Percentiles rank a stretch among this genome's conserved stretches.
Conservation (phyloP, 257 asterid species). For the Solanum pinnatisectum region DNA sequence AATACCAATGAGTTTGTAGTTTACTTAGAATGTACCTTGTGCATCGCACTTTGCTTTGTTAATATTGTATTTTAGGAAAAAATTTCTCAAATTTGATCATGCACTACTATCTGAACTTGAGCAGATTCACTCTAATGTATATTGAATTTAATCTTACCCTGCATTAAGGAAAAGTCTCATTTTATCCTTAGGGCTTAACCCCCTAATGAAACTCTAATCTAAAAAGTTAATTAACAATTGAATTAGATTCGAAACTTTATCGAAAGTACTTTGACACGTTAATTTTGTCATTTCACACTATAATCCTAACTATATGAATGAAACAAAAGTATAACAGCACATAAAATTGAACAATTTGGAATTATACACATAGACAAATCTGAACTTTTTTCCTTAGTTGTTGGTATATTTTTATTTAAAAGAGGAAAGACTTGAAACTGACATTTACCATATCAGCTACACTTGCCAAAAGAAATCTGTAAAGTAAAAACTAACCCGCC, state of each 20-base stretch:
- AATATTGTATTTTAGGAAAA: background rate
- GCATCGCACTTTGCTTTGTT: background rate
- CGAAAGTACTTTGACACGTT: background rate
- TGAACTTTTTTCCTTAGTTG: background rate
- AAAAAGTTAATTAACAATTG: background rate
- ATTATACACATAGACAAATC: background rate
- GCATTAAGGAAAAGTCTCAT: background rate
- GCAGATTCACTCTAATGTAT: background rate
- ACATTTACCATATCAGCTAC: background rate
- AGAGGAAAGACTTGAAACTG: background rate
- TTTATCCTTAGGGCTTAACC: background rate
- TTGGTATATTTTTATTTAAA: background rate
- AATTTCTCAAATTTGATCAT: background rate
- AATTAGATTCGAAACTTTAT: background rate
- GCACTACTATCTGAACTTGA: background rate
- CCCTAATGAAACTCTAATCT: background rate
- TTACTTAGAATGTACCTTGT: background rate
- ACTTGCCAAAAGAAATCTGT: background rate
- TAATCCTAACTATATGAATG: background rate
- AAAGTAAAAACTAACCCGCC: background rate
- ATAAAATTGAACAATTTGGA: background rate
- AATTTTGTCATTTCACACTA: background rate
- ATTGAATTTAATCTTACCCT: background rate
- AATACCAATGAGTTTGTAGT: background rate
- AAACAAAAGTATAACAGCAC: background rate